phyloP scores from a whole-genome alignment of 2,329 filamentous ascomycete genomes.

The Nemania bipapillata region DNA sequence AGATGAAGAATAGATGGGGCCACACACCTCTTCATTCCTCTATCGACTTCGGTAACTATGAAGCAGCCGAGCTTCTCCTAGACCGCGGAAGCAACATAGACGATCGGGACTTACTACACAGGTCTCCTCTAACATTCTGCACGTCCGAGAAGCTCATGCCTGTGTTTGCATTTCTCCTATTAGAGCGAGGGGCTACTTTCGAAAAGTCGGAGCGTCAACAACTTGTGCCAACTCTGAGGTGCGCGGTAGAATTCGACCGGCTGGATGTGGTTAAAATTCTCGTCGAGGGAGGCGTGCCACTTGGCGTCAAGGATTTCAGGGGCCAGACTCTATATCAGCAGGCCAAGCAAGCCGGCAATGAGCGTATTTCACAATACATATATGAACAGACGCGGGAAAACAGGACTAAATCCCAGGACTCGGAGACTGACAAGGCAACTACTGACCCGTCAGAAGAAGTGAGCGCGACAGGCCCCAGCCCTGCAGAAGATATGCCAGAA shows the following conservation, averaged over 20 bases:
- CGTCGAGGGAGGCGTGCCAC: constrained; percentile 13
- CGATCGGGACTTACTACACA: neutral
- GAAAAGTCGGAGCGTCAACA: neutral
- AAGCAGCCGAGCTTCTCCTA: neutral
- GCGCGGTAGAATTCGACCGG: neutral
- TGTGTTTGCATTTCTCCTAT: neutral
- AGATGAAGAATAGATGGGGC: too few species aligned
- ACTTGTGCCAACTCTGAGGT: constrained; percentile 7
- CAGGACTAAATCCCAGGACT: neutral
- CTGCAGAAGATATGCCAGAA: neutral
- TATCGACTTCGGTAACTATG: too few species aligned
- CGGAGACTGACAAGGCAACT: neutral
- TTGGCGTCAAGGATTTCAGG: constrained; percentile 4
- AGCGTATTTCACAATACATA: constrained; percentile 12
- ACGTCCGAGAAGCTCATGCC: neutral
- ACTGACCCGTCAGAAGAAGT: neutral
- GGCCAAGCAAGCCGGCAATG: constrained; percentile 5
- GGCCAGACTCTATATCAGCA: constrained; percentile 10
- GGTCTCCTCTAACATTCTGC: neutral
- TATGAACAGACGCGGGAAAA: constrained; percentile 12
- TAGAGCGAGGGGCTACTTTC: neutral
- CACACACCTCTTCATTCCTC: too few species aligned
- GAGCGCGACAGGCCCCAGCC: neutral
- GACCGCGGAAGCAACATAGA: neutral
- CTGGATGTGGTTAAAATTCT: constrained; percentile 16